Evolutionary conservation across 2,329 filamentous ascomycete genomes (phyloP).

Genomic region (Alternaria sp.): DNA sequence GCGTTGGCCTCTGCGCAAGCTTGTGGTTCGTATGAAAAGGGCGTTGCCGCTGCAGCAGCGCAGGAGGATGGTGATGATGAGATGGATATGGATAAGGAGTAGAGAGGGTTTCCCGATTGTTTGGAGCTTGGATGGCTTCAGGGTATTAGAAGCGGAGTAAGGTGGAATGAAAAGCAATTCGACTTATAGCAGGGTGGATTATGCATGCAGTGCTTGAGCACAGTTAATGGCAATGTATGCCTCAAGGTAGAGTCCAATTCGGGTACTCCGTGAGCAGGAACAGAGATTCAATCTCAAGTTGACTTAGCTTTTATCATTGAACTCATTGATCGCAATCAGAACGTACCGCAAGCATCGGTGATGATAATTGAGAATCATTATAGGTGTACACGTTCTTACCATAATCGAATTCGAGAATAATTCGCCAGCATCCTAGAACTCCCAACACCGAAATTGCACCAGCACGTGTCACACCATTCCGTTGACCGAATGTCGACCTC

Average conservation of each 20-base stretch:
- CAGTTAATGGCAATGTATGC: neutral
- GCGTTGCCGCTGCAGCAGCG: conserved; percentile 11
- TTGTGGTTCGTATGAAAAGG: conserved; percentile 30
- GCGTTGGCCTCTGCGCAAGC: conserved; percentile 34
- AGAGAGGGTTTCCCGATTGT: neutral
- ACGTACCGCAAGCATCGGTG: neutral
- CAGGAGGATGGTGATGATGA: conserved; percentile 15
- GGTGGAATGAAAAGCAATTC: neutral
- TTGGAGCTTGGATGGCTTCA: conserved; percentile 1
- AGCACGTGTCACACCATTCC: neutral
- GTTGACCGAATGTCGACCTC: neutral
- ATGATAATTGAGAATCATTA: neutral
- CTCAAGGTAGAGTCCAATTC: neutral
- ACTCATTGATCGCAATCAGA: neutral
- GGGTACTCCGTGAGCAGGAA: neutral
- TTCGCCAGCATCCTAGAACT: conserved; percentile 1
- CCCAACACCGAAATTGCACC: conserved; percentile 5
- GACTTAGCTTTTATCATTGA: neutral
- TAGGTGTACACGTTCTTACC: neutral
- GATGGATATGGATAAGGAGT: conserved; percentile 3
- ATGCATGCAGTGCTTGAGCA: neutral
- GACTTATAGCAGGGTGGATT: neutral
- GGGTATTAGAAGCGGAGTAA: neutral
- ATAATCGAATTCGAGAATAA: neutral
- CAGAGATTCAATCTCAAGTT: neutral